phyloP scores from a whole-genome alignment of 495 filamentous ascomycete species.

The Talaromyces adpressus region DNA sequence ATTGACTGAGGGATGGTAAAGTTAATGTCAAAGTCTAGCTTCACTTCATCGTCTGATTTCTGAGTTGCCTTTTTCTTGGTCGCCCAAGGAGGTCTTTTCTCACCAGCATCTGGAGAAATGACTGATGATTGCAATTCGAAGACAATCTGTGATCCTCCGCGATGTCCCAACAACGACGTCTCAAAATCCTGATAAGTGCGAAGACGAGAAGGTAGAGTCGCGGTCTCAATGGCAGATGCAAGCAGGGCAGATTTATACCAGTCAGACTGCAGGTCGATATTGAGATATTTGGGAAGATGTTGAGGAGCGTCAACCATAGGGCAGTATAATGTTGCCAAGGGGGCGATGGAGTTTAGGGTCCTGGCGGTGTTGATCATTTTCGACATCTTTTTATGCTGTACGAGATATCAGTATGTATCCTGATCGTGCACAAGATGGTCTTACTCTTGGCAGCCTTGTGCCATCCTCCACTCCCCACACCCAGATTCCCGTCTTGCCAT shows the following conservation, averaged over 20 bases:
- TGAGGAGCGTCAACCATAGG: constrained; percentile 61
- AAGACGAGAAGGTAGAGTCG: constrained; percentile 70
- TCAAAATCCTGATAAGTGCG: constrained; percentile 56
- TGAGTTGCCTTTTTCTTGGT: background rate
- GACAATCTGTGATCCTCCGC: constrained; percentile 72
- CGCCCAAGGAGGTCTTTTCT: constrained; percentile 9
- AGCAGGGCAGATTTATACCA: constrained; percentile 83
- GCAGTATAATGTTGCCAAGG: constrained; percentile 69
- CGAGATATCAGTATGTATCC: constrained; percentile 4
- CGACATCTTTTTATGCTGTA: constrained; percentile 44
- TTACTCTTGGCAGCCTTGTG: constrained; percentile 51
- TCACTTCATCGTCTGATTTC: constrained; percentile 20
- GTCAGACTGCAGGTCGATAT: constrained; percentile 55
- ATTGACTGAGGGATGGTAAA: constrained; percentile 42
- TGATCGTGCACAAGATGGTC: constrained; percentile 14
- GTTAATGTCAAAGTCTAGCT: constrained; percentile 49
- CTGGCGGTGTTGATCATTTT: constrained; percentile 63
- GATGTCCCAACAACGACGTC: constrained; percentile 61
- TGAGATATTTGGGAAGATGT: constrained; percentile 51
- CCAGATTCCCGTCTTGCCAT: constrained; percentile 78
- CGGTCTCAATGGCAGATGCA: constrained; percentile 69
- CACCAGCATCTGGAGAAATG: constrained; percentile 15
- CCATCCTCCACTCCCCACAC: constrained; percentile 74
- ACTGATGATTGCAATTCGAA: constrained; percentile 60
- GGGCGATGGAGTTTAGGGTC: constrained; percentile 57